Base-by-base conservation (phyloP, 257 asterid species). In the Scutellaria baicalensis region DNA sequence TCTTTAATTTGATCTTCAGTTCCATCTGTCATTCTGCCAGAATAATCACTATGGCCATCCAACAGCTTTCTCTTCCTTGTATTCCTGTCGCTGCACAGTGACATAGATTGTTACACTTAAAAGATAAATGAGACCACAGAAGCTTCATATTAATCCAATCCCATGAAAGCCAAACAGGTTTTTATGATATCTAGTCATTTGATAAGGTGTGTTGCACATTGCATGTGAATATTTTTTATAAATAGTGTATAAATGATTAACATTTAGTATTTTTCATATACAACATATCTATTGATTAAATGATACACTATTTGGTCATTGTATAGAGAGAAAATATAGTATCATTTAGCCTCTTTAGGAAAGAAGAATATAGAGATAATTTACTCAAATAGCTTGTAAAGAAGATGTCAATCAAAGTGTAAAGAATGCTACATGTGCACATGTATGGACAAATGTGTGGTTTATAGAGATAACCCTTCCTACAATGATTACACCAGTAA, bases 21-120 rank as follows among this genome's bases (percentile, higher is more conserved):
- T 59, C 83, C 92, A 77, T 84, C 89, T 3, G 88, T 72, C 66
- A 77, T 64, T 76, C 85, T 79, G 64, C 85, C 93, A 71, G 95
- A 86, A 62, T 72, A 69, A 70, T 86, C 96, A 86, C 79, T 83
- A 65, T 79, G 86, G 61, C 78, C 89, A 81, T 89, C 93, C 62
- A 76, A 49, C 16, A 82, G 92, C 76, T 86, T 89, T 71, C 80
- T 84, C 76, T 85, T 89, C 77, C 83, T 72, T 43, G 66, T 73
- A 68, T 77, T 83, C 69, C 89, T 84, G 74, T 68, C 88, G 70
- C 79, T 77, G 75, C 75, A 82, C 74, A 77, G 59, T n/a, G 45
- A 59, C 60, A 73, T 23, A 38, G n/a, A 70, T 42, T 44, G 33
- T 27, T 47, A 48, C 66, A 42, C 67, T 23, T 75, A 39, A 64